Percentiles rank a stretch among this genome's conserved stretches.
phyloP scores from a whole-genome alignment of 2,329 filamentous ascomycete genomes.

The Boeremia exigua region DNA sequence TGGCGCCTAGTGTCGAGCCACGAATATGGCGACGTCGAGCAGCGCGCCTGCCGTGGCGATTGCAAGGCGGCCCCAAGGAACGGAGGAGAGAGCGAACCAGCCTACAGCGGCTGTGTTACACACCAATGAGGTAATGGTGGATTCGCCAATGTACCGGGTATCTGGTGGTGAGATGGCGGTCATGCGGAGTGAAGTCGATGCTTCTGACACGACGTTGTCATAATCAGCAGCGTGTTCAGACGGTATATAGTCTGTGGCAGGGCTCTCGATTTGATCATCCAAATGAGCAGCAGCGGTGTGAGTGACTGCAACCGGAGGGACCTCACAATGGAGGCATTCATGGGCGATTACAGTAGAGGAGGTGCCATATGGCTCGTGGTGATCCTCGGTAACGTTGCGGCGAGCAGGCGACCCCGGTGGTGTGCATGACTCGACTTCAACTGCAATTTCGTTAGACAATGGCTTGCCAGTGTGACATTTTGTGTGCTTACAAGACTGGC shows the following conservation, averaged over 20 bases:
- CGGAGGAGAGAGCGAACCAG: neutral
- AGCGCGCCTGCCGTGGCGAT: neutral
- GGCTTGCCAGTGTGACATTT: neutral
- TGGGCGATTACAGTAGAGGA: neutral
- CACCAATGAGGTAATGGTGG: neutral
- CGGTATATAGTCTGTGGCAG: no score
- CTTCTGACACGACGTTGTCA: no score
- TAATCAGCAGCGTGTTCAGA: no score
- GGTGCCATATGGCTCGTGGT: neutral
- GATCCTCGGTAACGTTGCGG: neutral
- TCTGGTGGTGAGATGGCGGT: neutral
- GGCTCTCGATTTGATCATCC: no score
- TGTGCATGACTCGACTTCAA: neutral
- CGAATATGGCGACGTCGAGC: neutral
- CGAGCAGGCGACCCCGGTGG: neutral
- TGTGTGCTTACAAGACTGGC: neutral
- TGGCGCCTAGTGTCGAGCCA: neutral
- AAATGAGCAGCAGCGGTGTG: no score
- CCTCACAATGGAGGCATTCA: no score
- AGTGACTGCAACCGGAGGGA: no score
- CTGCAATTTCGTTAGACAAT: neutral
- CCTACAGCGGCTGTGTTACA: neutral
- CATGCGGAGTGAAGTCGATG: neutral
- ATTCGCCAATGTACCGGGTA: neutral
- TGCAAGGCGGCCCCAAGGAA: conserved; percentile 1